Evolutionary conservation across 1,139 yeast genomes (phyloP), one percentile per base, ranked within the genome.

Genomic region (Maudiozyma humilis): DNA sequence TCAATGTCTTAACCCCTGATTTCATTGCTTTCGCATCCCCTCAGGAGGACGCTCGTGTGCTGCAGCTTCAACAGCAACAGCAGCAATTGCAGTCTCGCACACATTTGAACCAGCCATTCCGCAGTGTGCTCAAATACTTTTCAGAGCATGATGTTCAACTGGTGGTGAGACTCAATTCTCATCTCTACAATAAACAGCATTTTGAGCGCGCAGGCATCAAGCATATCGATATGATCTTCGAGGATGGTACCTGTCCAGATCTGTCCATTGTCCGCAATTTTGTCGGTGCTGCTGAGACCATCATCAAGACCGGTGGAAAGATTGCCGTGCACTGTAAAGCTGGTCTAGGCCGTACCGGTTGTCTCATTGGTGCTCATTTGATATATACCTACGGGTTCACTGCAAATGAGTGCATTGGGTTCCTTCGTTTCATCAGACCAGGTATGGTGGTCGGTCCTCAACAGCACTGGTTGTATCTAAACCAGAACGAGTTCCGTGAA

Each of bases 361-460:
- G 98, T 66, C 74, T 91, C 43, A 91, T 91, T 53, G 98, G 98
- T 3, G 98, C 98, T 2, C 96, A 91, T 65, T 71, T 91, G 51
- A 91, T 91, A 42, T 91, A 91, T 62, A 87, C 96, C 2, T 93
- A 91, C 63, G 96, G 96, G 0, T 91, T 91, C 62, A 91, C 97
- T 4, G 98, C 98, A 5, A 85, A 79, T 59, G 98, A 91, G 65
- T 93, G 95, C 64, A 91, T 91, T 56, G 96, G 91, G 1, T 91
- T 88, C 60, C 85, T 91, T 93, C 76, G 98, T 63, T 85, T 91
- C 77, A 73, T 91, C 52, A 77, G 98, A 53, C 98, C 98, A 0
- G 98, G 98, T 29, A 91, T 91, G 98, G 97, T 91, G 14, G 98
- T 91, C 32, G 98, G 98, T 0, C 98, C 98, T 2, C 98, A 91